Conservation (phyloP, 2,329 filamentous ascomycete species). For the Colletotrichum lindemuthianum region DNA sequence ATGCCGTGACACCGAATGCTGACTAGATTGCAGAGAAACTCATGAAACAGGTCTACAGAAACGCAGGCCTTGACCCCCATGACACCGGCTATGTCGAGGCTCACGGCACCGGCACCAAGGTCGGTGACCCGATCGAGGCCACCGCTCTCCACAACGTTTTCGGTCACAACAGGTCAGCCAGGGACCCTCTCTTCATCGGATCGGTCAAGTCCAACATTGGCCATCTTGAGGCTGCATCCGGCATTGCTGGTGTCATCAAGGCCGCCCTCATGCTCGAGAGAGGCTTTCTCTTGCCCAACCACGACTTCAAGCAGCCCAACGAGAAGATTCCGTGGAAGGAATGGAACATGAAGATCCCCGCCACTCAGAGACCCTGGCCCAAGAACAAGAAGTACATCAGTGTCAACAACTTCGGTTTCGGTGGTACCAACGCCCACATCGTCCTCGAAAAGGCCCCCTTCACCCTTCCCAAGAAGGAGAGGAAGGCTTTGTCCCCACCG, state of each 20-base stretch:
- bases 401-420: constrained; percentile 59
- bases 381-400: constrained; percentile 60
- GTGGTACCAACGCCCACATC: constrained; percentile 57
- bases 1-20: constrained; percentile 25
- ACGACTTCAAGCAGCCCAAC: constrained; percentile 61
- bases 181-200: constrained; percentile 54
- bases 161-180: constrained; percentile 39
- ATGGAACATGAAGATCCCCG: constrained; percentile 60
- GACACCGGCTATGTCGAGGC: constrained; percentile 54
- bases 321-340: constrained; percentile 59
- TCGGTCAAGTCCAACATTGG: constrained; percentile 63
- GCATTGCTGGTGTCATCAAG: constrained; percentile 64
- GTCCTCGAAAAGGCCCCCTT: constrained; percentile 53
- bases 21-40: constrained; percentile 45
- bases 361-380: constrained; percentile 56
- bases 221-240: constrained; percentile 61
- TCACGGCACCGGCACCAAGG: constrained; percentile 66
- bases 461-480: constrained; percentile 29
- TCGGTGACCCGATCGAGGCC: constrained; percentile 66
- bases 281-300: constrained; percentile 60
- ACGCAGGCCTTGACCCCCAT: constrained; percentile 41
- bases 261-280: constrained; percentile 61
- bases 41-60: constrained; percentile 51
- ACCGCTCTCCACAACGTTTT: constrained; percentile 58
- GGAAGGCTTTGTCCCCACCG: constrained; percentile 31